Base-by-base conservation (phyloP, 805 yeast species). In the Wickerhamomyces tratensis region DNA sequence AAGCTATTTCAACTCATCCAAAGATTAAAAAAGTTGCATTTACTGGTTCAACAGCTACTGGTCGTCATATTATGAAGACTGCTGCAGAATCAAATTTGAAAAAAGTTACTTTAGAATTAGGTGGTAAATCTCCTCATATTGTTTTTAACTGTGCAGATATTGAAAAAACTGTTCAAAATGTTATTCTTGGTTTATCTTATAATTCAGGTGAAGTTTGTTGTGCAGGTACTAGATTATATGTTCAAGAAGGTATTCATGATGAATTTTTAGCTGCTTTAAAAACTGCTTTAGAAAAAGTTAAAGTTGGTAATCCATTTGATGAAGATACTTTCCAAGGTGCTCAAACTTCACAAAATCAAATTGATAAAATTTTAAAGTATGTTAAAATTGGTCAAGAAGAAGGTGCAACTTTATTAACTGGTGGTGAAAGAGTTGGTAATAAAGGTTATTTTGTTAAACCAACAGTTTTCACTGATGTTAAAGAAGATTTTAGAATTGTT, bases 171-270 rank as follows among this genome's bases (percentile, higher is more conserved):
- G 82, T 87, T 40, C 73, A 74, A 53, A 73, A 74, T 60, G 72
- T 85, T 50, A 73, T 85, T 46, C 68, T 73, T 41, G 95, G 95
- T 67, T 85, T 86, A 50, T 79, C 80, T 69, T 84, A 73, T 74
- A 87, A 87, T 69, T 80, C 94, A 44, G 96, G 96, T 68, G 95
- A 87, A 68, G 89, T 85, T 46, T 87, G 96, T 69, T 83, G 91
- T 67, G 91, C 95, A 27, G 93, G 94, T 61, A 87, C 94, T 49
- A 81, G 96, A 63, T 75, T 86, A 48, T 86, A 83, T 64, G 80
- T 86, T 46, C 88, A 86, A 63, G 83, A 76, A 49, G 77, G 74
- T 41, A 68, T 83, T 54, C 83, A 83, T 67, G 86, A 82, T 50
- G 69, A 72, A 52, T 73, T 86, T 52, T 64, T 83, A 41, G 69